Evolutionary conservation across 257 asterid genomes (phyloP).

Genomic region (Nicotiana benthamiana): DNA sequence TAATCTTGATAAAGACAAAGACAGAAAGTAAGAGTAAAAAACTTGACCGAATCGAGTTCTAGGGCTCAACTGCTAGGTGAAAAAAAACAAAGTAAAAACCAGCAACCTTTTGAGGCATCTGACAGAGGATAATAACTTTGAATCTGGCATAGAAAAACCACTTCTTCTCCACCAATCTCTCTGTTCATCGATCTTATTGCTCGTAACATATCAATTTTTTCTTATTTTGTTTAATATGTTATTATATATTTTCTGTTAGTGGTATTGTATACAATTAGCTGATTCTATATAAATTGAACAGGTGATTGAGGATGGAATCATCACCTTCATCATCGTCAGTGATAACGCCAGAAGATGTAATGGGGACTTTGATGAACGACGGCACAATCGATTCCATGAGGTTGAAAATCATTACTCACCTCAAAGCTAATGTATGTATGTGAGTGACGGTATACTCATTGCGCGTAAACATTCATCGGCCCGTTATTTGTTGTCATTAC

Average conservation of each 20-base stretch:
- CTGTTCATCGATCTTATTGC: not conserved
- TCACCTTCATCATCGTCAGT: constrained; percentile 32
- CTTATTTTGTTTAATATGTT: not conserved
- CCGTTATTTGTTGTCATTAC: not conserved
- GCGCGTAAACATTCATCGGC: not conserved
- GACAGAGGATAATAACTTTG: too few species aligned
- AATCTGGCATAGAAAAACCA: not conserved
- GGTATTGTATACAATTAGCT: not conserved
- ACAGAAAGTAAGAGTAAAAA: too few species aligned
- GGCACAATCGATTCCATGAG: constrained; percentile 88
- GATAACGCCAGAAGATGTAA: constrained; percentile 77
- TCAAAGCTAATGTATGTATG: constrained; percentile 75
- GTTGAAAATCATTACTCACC: constrained; percentile 75
- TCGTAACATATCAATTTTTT: not conserved
- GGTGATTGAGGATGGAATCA: constrained; percentile 5
- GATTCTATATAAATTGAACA: not conserved
- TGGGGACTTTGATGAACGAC: constrained; percentile 90
- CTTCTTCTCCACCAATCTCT: not conserved
- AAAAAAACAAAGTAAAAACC: too few species aligned
- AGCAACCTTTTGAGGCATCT: too few species aligned
- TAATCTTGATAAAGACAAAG: too few species aligned
- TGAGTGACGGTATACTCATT: not conserved
- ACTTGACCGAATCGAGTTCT: too few species aligned
- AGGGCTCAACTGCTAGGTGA: too few species aligned
- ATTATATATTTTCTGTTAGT: not conserved